These are phyloP conservation scores for Nannochloris sp. DNA, from an alignment of 139 green algal species.

Conservation along the genomic window DNA sequence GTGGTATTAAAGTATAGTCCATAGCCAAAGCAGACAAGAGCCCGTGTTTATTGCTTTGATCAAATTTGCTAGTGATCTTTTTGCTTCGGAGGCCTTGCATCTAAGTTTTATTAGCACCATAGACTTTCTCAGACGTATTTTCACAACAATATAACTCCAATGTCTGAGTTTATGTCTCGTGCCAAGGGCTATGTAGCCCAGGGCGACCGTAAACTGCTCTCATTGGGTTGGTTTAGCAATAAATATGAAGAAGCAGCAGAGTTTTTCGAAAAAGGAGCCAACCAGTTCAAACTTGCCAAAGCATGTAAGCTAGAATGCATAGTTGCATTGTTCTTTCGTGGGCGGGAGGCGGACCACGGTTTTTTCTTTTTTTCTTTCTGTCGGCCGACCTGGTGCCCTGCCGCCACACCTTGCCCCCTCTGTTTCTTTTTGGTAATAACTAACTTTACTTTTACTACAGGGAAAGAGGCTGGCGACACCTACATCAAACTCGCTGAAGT, in stretches of 20 bases:
- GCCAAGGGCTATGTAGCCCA: slow-evolving; percentile 43
- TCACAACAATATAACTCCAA: no score
- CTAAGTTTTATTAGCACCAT: no score
- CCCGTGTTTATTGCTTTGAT: no score
- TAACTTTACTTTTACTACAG: slow-evolving; percentile 11
- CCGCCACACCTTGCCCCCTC: neutral
- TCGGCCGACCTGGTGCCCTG: neutral
- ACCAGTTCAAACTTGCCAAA: slow-evolving; percentile 95
- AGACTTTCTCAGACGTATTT: no score
- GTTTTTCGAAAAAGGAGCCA: slow-evolving; percentile 84
- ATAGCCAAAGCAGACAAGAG: no score
- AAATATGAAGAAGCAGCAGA: slow-evolving; percentile 95
- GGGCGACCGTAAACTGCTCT: slow-evolving; percentile 86
- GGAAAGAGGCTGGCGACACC: slow-evolving; percentile 62
- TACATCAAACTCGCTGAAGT: slow-evolving; percentile 73
- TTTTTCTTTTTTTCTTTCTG: no score
- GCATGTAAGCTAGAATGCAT: slow-evolving; percentile 31
- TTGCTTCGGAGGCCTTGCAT: no score
- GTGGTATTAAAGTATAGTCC: no score
- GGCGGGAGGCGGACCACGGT: neutral
- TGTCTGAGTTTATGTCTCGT: neutral
- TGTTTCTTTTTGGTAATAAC: no score
- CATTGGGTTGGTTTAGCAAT: slow-evolving; percentile 67
- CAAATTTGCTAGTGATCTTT: no score
- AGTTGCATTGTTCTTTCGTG: neutral